These are phyloP conservation scores for Alloascoidea africana DNA, from an alignment of 805 yeast species.

Conservation along the genomic window DNA sequence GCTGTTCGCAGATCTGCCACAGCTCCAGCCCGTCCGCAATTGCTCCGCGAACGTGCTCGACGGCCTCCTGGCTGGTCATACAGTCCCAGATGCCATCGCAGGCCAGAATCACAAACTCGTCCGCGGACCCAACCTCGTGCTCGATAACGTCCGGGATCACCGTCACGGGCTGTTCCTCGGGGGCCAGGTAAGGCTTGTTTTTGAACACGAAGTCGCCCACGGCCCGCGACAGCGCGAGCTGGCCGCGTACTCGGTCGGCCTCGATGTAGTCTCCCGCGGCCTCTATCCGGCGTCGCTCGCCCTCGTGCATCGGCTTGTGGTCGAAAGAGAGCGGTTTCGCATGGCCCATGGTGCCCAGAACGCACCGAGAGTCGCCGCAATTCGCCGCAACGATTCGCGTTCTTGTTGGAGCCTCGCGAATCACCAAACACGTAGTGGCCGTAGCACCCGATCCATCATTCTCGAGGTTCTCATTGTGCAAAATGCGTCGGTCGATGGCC, in stretches of 20 bases:
- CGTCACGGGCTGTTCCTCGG: conserved; percentile 94
- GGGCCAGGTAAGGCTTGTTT: conserved; percentile 61
- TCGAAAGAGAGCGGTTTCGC: conserved; percentile 82
- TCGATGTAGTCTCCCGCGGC: conserved; percentile 97
- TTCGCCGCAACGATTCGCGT: conserved; percentile 58
- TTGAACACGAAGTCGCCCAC: conserved; percentile 79
- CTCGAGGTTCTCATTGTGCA: conserved; percentile 50
- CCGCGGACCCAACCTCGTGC: conserved; percentile 54
- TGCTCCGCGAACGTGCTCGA: conserved; percentile 87
- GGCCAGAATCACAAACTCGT: conserved; percentile 85
- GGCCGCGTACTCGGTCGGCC: conserved; percentile 92
- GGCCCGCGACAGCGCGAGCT: conserved; percentile 87
- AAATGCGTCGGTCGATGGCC: conserved; percentile 68
- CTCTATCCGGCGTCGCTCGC: conserved; percentile 80
- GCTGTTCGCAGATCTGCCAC: conserved; percentile 65
- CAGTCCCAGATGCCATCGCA: conserved; percentile 99
- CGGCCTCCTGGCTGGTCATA: conserved; percentile 81
- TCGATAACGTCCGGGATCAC: conserved; percentile 84
- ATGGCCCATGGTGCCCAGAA: conserved; percentile 66
- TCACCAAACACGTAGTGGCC: conserved; percentile 78
- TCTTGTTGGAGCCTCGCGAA: too few species aligned
- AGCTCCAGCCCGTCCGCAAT: conserved; percentile 55
- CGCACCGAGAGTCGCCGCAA: conserved; percentile 94
- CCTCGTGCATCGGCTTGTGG: conserved; percentile 91
- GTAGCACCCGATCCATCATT: conserved; percentile 94